Evolutionary conservation across 176 grass and related monocot genomes (phyloP).

Genomic region (Lolium multiflorum): DNA sequence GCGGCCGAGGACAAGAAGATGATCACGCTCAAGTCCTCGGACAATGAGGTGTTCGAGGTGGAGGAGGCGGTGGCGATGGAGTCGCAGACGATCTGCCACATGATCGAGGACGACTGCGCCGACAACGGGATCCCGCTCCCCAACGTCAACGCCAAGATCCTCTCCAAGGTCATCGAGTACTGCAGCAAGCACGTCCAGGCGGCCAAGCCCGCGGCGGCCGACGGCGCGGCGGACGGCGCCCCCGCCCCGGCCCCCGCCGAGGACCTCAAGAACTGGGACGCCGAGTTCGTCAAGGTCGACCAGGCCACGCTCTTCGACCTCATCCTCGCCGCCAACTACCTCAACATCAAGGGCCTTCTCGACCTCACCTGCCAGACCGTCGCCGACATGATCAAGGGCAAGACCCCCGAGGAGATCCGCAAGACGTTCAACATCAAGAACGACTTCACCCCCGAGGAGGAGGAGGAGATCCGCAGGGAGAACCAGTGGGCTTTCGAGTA

Average conservation of each 20-base stretch:
- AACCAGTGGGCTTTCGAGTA: background rate
- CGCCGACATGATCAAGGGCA: background rate
- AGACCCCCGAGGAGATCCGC: background rate
- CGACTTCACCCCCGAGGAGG: background rate
- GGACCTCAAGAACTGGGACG: slow-evolving; percentile 50
- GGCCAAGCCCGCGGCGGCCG: no score
- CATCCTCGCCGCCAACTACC: slow-evolving; percentile 30
- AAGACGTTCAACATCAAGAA: background rate
- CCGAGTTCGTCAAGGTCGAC: slow-evolving; percentile 76
- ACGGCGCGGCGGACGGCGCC: no score
- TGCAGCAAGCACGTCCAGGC: slow-evolving; percentile 58
- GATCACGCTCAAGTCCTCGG: background rate
- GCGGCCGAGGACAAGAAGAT: background rate
- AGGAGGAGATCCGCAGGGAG: background rate
- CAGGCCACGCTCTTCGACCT: slow-evolving; percentile 80
- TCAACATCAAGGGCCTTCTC: background rate
- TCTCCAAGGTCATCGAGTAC: slow-evolving; percentile 69
- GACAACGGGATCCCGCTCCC: slow-evolving; percentile 58
- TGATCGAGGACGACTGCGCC: slow-evolving; percentile 74
- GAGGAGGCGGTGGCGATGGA: background rate
- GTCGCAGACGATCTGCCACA: slow-evolving; percentile 54
- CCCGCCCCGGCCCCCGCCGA: background rate
- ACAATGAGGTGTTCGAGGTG: background rate
- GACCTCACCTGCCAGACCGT: background rate
- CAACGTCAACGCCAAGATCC: slow-evolving; percentile 57